Conservation (phyloP, 257 asterid genomes). For the Thymus quinquecostatus region DNA sequence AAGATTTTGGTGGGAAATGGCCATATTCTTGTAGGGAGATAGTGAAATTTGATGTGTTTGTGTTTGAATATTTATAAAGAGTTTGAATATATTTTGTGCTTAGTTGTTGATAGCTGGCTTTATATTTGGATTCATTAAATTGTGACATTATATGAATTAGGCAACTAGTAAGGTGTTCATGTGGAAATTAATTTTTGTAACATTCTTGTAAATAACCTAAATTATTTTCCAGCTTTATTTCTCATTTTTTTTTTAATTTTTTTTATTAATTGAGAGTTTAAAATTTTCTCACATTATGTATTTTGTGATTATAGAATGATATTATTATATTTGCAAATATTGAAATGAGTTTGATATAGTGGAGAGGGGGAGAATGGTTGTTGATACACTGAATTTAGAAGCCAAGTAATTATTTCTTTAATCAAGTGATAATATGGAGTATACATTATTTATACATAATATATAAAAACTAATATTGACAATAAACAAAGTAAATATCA, state of each 20-base stretch:
- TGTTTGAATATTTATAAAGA: conserved; percentile 32
- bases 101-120: conserved; percentile 87
- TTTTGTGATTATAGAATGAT: no score
- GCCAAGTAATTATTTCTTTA: no score
- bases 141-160: conserved; percentile 36
- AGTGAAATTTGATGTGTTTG: conserved; percentile 17
- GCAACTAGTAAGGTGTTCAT: conserved; percentile 44
- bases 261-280: no score
- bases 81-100: conserved; percentile 42
- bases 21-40: conserved; percentile 37
- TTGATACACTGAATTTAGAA: no score
- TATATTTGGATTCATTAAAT: conserved; percentile 28
- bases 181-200: conserved; percentile 45
- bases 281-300: no score
- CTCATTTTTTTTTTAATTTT: conserved; percentile 5
- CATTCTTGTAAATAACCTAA: conserved; percentile 41
- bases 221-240: conserved; percentile 34
- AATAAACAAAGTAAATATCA: no score
- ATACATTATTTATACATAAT: no score
- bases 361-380: no score
- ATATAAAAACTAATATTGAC: no score
- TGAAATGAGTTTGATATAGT: no score
- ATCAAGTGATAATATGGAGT: no score
- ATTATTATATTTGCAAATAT: no score
- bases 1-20: conserved; percentile 28